Base-by-base conservation (phyloP, 495 filamentous ascomycete genomes). In the Aspergillus funiculosus region DNA sequence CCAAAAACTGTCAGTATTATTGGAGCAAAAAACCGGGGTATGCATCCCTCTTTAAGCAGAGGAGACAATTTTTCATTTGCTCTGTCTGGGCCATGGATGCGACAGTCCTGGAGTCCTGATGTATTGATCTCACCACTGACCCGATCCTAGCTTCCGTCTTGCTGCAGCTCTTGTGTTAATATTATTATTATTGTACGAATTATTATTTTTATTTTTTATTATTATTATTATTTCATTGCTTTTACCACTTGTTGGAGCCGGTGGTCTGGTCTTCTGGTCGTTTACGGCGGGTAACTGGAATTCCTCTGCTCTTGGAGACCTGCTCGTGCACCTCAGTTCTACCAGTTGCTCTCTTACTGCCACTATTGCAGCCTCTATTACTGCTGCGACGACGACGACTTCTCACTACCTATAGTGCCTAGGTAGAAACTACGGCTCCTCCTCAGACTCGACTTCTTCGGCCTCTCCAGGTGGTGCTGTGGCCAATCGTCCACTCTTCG, bases 281-380 rank as follows among this genome's bases (percentile, higher is more conserved):
- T 59, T 47, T 56, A 59, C 47, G 53, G 57, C 57, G 53, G 57
- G 53, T 59, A 56, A 46, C 47, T 52, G 48, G 53, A 59, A 56
- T 59, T 51, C 40, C 36, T 21, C 35, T 38, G 31, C 31, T 38
- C 35, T 38, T 17, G 35, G 17, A 17, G 15, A 18, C n/a, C 17
- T 37, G 34, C 34, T 46, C 35, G 21, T 45, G 40, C 39, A 7
- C 19, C 41, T 22, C 17, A 20, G 17, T 15, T 26, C 6, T 17
- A n/a, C n/a, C n/a, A n/a, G n/a, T n/a, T n/a, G n/a, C n/a, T n/a
- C n/a, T n/a, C n/a, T n/a, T n/a, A n/a, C n/a, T n/a, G n/a, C n/a
- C n/a, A n/a, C n/a, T n/a, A n/a, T n/a, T n/a, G n/a, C n/a, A n/a
- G n/a, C n/a, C n/a, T n/a, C n/a, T n/a, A n/a, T n/a, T n/a, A n/a